A percentile compares a stretch with the other conserved stretches of the same genome.
Conservation (phyloP, 2,329 filamentous ascomycete species). For the Fonsecaea multimorphosa region DNA sequence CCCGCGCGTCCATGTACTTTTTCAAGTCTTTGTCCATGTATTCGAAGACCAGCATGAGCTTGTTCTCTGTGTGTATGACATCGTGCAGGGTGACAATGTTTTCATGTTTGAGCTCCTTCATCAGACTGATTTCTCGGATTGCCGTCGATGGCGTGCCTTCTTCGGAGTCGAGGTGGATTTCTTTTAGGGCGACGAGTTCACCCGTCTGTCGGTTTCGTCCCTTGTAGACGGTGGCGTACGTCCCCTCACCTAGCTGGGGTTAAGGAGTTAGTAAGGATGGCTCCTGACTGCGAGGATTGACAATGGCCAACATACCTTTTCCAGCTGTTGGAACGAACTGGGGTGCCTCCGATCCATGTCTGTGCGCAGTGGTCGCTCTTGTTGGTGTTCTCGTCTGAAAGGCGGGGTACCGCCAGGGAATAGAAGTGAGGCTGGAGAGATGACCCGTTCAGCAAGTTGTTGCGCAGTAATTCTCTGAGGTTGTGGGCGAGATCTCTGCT, state of each 20-base stretch:
- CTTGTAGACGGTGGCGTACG: conserved; percentile 99
- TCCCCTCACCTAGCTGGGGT: conserved; percentile 83
- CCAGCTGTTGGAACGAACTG: conserved; percentile 98
- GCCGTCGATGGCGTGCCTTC: conserved; percentile 97
- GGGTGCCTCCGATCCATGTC: conserved; percentile 91
- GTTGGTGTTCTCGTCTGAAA: conserved; percentile 27
- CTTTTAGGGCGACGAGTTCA: conserved; percentile 94
- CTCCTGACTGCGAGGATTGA: neutral
- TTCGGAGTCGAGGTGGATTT: conserved; percentile 98
- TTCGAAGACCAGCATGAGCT: conserved; percentile 99
- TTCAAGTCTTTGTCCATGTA: conserved; percentile 99
- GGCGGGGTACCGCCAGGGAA: conserved; percentile 35
- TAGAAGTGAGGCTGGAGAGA: conserved; percentile 39
- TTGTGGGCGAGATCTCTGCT: conserved; percentile 24
- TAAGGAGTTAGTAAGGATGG: conserved; percentile 40
- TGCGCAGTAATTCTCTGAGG: conserved; percentile 32
- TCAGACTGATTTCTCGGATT: conserved; percentile 96
- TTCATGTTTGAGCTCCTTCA: conserved; percentile 99
- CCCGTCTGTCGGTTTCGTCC: conserved; percentile 96
- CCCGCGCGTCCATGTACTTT: conserved; percentile 96
- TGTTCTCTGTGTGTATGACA: conserved; percentile 99
- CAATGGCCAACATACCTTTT: conserved; percentile 66
- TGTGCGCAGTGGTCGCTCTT: conserved; percentile 25
- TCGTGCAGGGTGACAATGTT: conserved; percentile 98
- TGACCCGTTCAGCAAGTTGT: conserved; percentile 38